Evolutionary conservation across 148 eudicot species (phyloP).

Genomic region (Nyssa sinensis): DNA sequence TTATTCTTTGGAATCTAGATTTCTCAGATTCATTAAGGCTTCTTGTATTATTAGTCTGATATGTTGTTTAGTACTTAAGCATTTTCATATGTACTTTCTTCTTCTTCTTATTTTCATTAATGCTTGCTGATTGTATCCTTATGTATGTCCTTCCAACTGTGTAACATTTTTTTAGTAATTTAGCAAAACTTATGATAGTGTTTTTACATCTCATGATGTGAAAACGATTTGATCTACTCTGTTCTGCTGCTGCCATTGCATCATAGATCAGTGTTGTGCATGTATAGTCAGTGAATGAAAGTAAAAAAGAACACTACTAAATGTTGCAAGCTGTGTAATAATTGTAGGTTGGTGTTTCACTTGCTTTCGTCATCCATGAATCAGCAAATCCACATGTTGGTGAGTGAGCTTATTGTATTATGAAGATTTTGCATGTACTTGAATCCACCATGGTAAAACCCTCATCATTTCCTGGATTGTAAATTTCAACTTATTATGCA

Average conservation of each 20-base stretch:
- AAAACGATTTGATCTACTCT: background rate
- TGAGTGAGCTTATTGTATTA: slow-evolving; percentile 29
- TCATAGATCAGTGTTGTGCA: background rate
- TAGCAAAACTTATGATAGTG: background rate
- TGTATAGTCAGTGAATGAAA: background rate
- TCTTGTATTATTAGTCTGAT: background rate
- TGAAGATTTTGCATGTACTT: background rate
- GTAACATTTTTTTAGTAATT: background rate
- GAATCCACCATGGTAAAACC: background rate
- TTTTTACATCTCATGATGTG: background rate
- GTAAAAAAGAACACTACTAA: background rate
- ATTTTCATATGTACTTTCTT: background rate
- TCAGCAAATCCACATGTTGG: slow-evolving; percentile 99
- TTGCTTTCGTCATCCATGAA: slow-evolving; percentile 96
- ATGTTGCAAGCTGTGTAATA: slow-evolving; percentile 5
- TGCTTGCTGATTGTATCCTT: background rate
- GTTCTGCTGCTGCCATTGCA: background rate
- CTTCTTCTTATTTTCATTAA: background rate
- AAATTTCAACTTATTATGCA: background rate
- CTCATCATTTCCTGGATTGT: background rate
- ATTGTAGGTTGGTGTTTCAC: slow-evolving; percentile 87
- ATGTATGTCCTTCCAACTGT: background rate
- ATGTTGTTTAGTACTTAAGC: background rate
- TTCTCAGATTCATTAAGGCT: background rate
- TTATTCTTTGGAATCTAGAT: background rate